Evolutionary conservation across 805 yeast genomes (phyloP).

Genomic region (Helenozyma baotianmanensis): DNA sequence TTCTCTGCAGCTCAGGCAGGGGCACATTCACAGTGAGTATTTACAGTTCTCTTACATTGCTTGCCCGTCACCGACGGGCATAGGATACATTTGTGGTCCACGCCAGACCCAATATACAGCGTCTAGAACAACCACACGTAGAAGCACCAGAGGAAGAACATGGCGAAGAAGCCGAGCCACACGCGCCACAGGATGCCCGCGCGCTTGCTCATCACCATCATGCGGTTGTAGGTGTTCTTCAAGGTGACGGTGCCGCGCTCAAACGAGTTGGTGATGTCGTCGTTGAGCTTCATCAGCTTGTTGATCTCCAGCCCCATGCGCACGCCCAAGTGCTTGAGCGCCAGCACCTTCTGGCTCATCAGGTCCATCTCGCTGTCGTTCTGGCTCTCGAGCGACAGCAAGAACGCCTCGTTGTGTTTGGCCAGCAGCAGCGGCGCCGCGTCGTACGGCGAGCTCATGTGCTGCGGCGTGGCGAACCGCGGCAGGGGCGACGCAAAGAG

Average conservation of each 20-base stretch:
- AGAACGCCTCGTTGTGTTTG: conserved; percentile 38
- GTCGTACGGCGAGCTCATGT: conserved; percentile 39
- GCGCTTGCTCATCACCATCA: conserved; percentile 42
- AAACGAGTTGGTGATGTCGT: conserved; percentile 36
- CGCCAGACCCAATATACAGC: too few species aligned
- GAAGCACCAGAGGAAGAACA: conserved; percentile 36
- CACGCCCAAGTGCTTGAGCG: conserved; percentile 38
- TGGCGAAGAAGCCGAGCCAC: conserved; percentile 38
- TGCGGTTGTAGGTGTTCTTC: conserved; percentile 38
- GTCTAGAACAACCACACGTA: conserved; percentile 34
- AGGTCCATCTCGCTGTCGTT: conserved; percentile 38
- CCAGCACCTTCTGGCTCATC: conserved; percentile 39
- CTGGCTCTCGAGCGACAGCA: conserved; percentile 41
- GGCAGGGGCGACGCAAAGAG: conserved; percentile 28
- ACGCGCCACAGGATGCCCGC: conserved; percentile 43
- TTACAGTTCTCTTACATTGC: too few species aligned
- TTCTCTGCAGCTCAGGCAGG: too few species aligned
- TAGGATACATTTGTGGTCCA: too few species aligned
- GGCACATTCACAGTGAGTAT: too few species aligned
- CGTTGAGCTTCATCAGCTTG: conserved; percentile 36
- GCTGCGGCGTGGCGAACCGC: conserved; percentile 15
- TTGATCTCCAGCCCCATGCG: conserved; percentile 43
- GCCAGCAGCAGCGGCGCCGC: conserved; percentile 23
- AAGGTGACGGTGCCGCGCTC: conserved; percentile 37
- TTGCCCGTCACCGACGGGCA: too few species aligned